Conservation (phyloP, 495 filamentous ascomycete genomes). For the Amphirosellinia nigrospora region DNA sequence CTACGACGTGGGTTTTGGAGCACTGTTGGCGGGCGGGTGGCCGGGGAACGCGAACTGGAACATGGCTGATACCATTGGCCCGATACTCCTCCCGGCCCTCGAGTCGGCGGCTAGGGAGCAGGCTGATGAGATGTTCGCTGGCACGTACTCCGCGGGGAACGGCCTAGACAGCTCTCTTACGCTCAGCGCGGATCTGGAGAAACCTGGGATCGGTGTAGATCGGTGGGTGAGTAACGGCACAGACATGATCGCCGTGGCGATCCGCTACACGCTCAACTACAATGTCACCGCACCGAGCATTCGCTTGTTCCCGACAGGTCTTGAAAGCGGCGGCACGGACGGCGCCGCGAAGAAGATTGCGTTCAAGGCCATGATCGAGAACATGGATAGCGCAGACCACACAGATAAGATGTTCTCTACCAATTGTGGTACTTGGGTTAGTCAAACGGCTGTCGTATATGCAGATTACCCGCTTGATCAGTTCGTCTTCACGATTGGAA, state of each 20-base stretch:
- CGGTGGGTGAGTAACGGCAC: slow-evolving; percentile 57
- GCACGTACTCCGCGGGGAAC: slow-evolving; percentile 41
- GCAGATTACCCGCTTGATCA: slow-evolving; percentile 54
- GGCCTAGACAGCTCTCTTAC: slow-evolving; percentile 40
- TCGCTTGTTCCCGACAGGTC: slow-evolving; percentile 57
- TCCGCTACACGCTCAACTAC: slow-evolving; percentile 41
- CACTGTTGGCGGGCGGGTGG: slow-evolving; percentile 48
- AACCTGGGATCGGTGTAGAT: slow-evolving; percentile 55
- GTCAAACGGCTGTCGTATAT: slow-evolving; percentile 52
- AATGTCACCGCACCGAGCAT: slow-evolving; percentile 45
- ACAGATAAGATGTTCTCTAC: slow-evolving; percentile 48
- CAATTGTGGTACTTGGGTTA: slow-evolving; percentile 57
- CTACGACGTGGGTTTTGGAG: slow-evolving; percentile 54
- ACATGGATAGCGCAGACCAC: slow-evolving; percentile 34
- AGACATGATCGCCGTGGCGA: slow-evolving; percentile 48
- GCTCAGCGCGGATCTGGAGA: slow-evolving; percentile 43
- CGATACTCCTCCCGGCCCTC: slow-evolving; percentile 48
- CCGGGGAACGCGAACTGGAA: slow-evolving; percentile 58
- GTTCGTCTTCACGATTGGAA: slow-evolving; percentile 56
- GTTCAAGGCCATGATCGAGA: slow-evolving; percentile 54
- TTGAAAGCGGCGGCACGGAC: slow-evolving; percentile 36
- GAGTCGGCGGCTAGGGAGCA: slow-evolving; percentile 52
- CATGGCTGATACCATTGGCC: slow-evolving; percentile 52
- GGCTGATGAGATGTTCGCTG: slow-evolving; percentile 49
- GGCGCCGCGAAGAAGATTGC: slow-evolving; percentile 42